A percentile compares a stretch with the other conserved stretches of the same genome.
phyloP scores from a whole-genome alignment of 139 green algal genomes.

The Volvox reticuliferus region DNA sequence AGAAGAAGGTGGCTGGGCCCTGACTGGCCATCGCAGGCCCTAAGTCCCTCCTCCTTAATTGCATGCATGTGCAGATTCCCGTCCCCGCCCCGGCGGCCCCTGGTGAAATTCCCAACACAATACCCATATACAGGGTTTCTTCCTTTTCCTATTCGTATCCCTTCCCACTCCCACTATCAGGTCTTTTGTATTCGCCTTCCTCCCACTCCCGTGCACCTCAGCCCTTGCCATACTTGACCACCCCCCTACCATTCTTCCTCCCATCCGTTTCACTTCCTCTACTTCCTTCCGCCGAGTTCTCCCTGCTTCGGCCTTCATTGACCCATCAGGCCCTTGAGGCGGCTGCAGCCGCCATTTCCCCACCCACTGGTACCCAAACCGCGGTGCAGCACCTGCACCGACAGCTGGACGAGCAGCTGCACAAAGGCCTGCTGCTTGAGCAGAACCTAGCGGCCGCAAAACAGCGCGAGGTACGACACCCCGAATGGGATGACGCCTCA shows the following conservation, averaged over 20 bases:
- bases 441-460: slow-evolving; percentile 37
- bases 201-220: no score
- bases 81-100: no score
- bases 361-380: not conserved
- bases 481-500: not conserved
- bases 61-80: not conserved
- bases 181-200: no score
- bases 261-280: no score
- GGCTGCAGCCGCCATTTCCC: not conserved
- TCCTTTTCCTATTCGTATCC: no score
- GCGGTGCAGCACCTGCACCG: slow-evolving; percentile 12
- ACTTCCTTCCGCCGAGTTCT: no score
- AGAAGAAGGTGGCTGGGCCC: slow-evolving; percentile 4
- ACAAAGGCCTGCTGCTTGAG: slow-evolving; percentile 27
- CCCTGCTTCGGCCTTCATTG: no score
- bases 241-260: no score
- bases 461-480: slow-evolving; percentile 29
- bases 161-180: no score
- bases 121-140: not conserved
- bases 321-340: slow-evolving; percentile 1
- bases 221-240: no score
- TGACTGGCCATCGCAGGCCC: not conserved
- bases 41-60: not conserved
- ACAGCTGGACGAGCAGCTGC: slow-evolving; percentile 45
- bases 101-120: not conserved